A percentile compares a stretch with the other conserved stretches of the same genome.
phyloP scores from a whole-genome alignment of 192 early-diverging fungal genomes.

The Backusella parvicylindrica region DNA sequence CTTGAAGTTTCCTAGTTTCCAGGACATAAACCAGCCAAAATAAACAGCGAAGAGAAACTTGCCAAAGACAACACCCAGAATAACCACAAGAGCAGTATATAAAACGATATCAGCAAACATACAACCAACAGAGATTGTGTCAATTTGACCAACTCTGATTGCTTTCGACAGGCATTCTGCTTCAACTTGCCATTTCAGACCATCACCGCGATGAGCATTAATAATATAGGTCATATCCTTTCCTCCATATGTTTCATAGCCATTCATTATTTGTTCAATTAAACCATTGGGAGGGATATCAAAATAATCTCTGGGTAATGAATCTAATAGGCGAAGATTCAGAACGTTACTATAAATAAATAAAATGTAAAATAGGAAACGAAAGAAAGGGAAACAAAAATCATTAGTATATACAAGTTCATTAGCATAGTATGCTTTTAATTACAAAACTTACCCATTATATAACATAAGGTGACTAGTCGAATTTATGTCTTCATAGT shows the following conservation, averaged over 20 bases:
- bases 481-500: constrained; percentile 48
- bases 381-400: constrained; percentile 13
- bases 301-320: constrained; percentile 25
- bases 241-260: constrained; percentile 27
- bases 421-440: neutral
- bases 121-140: constrained; percentile 79
- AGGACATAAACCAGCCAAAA: constrained; percentile 82
- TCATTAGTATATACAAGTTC: neutral
- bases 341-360: constrained; percentile 29
- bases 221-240: constrained; percentile 53
- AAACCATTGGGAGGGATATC: constrained; percentile 18
- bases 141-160: constrained; percentile 75
- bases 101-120: constrained; percentile 72
- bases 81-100: constrained; percentile 73
- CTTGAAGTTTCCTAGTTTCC: constrained; percentile 73
- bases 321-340: constrained; percentile 30
- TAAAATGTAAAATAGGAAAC: neutral
- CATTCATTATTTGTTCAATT: constrained; percentile 15
- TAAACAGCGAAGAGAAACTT: constrained; percentile 74
- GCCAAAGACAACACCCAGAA: constrained; percentile 58
- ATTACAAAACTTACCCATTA: constrained; percentile 41
- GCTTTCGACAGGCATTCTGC: constrained; percentile 73
- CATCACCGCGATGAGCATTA: constrained; percentile 43
- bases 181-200: constrained; percentile 34
- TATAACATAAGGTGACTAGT: constrained; percentile 56